Conservation (phyloP, 2,329 filamentous ascomycete genomes). For the Lecanosticta acicola region DNA sequence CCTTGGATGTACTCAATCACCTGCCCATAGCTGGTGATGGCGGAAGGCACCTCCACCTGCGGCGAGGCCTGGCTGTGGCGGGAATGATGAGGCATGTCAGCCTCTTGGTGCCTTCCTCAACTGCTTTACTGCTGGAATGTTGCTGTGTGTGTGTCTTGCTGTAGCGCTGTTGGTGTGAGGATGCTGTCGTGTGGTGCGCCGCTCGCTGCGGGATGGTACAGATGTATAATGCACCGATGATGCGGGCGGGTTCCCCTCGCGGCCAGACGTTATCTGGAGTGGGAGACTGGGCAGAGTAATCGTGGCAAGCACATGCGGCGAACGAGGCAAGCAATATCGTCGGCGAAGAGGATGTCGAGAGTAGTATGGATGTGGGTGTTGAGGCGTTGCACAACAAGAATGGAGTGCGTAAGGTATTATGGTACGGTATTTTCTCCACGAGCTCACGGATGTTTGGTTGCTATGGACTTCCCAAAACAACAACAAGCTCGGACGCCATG, state of each 20-base stretch:
- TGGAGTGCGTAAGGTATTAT: too few species aligned
- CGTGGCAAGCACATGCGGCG: slow-evolving; percentile 4
- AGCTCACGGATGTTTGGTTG: slow-evolving; percentile 1
- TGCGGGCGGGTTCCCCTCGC: background rate
- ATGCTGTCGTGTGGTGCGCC: background rate
- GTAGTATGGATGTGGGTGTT: background rate
- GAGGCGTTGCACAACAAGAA: too few species aligned
- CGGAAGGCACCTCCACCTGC: slow-evolving; percentile 26
- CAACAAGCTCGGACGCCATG: background rate
- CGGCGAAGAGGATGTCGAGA: background rate
- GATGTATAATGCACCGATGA: background rate
- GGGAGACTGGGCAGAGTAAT: background rate
- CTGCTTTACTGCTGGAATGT: background rate
- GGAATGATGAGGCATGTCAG: slow-evolving; percentile 28
- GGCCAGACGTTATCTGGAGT: slow-evolving; percentile 1
- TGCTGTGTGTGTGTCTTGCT: background rate
- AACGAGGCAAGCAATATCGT: background rate
- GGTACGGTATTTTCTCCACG: too few species aligned
- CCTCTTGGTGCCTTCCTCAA: slow-evolving; percentile 7
- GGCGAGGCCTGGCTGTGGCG: slow-evolving; percentile 19
- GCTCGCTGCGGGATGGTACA: background rate
- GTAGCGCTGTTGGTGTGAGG: background rate
- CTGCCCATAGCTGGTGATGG: slow-evolving; percentile 63
- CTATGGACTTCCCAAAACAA: background rate
- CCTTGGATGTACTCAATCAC: slow-evolving; percentile 95